Base-by-base conservation (phyloP, 768 basidiomycete genomes). In the Tulasnella sp. region DNA sequence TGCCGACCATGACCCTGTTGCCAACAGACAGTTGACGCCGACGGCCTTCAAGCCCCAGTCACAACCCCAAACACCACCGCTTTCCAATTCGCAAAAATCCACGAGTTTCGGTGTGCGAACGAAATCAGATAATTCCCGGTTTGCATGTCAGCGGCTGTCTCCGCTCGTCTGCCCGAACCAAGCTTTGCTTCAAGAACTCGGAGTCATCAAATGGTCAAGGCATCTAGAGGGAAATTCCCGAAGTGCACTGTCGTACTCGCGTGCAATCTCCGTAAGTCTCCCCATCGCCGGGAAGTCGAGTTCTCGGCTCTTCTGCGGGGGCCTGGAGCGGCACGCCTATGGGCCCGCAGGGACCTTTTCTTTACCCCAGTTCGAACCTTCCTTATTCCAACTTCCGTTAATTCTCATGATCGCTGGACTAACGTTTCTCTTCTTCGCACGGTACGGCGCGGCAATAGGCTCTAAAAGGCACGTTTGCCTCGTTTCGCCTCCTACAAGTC, bases 161-260 rank as follows among this genome's bases (percentile, higher is more conserved):
- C 93, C 93, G 0, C 87, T 96, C 50, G 84, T 89, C 3, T 95
- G 93, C 82, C 88, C 89, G 0, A 96, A 96, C 82, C 92, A 95
- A 84, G 86, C 81, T 0, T 88, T 96, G 5, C 89, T 89, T 6
- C 82, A 85, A n/a, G 90, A 92, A 82, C 85, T 96, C 18, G 89
- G 88, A 41, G 85, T 93, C 24, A 88, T 96, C 42, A 88, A 89
- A 24, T 88, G 87, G 48, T 87, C 88, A 37, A 88, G 94, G 72
- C 87, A 90, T 72, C 86, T 94, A 1, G 94, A 96, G 83, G 91
- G 92, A 18, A 89, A 93, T 76, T 87, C 89, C 31, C 87, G 90
- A 41, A 94, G 92, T 83, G 90, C 92, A 58, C 85, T 96, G 74
- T 91, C 91, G 81, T 96, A 96, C 82, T 88, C 91, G 46, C 88